phyloP scores from a whole-genome alignment of 352 stramenopile species.

The Globisporangium nagaii region DNA sequence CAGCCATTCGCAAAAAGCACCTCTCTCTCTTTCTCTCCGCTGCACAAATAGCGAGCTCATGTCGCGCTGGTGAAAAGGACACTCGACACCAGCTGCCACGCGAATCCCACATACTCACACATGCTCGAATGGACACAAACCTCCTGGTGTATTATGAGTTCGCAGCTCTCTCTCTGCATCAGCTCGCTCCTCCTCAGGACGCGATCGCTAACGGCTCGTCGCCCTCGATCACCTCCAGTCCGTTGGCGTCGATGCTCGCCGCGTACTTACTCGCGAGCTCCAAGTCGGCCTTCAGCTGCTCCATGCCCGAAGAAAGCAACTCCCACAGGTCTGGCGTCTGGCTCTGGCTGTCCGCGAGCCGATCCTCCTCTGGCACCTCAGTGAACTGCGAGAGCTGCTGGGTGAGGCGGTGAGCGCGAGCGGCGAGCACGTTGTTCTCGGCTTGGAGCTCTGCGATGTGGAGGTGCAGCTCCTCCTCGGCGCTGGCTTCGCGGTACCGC shows the following conservation, averaged over 20 bases:
- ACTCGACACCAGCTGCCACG: no score
- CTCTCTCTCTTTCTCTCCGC: no score
- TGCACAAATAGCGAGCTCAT: background rate
- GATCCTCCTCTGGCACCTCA: conserved; percentile 67
- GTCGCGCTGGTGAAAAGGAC: no score
- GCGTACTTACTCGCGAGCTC: conserved; percentile 85
- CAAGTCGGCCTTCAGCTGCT: conserved; percentile 84
- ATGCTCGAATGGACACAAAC: background rate
- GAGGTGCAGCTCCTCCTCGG: conserved; percentile 60
- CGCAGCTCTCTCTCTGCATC: background rate
- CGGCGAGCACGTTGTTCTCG: conserved; percentile 81
- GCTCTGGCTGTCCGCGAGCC: conserved; percentile 42
- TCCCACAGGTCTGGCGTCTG: conserved; percentile 80
- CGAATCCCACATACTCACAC: background rate
- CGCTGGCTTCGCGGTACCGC: conserved; percentile 60
- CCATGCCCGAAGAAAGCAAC: conserved; percentile 81
- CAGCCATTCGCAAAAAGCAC: no score
- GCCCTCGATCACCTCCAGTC: conserved; percentile 27
- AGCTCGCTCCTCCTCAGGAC: conserved; percentile 19
- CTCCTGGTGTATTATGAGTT: conserved; percentile 1
- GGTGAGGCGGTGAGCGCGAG: conserved; percentile 69
- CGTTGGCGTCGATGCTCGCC: conserved; percentile 62
- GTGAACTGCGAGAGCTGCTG: conserved; percentile 83
- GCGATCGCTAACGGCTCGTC: conserved; percentile 55
- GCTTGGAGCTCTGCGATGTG: conserved; percentile 74